Conservation (phyloP, 2,329 filamentous ascomycete genomes). For the Fusarium annulatum region DNA sequence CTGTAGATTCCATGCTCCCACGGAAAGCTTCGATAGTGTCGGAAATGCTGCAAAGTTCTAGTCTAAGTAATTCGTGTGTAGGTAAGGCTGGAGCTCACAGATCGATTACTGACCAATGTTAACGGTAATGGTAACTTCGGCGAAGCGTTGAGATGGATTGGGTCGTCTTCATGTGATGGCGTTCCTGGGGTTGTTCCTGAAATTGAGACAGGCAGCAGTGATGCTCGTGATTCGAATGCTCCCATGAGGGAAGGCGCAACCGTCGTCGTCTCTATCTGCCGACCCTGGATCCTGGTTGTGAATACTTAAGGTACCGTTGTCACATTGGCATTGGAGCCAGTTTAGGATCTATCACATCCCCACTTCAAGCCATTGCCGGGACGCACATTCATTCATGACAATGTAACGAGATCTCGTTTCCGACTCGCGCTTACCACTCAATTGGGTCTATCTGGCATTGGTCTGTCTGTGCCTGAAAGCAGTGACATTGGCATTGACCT, state of each 20-base stretch:
- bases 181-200: background rate
- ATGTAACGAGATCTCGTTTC: conserved; percentile 18
- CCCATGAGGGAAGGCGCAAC: conserved; percentile 3
- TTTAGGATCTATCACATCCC: conserved; percentile 11
- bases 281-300: conserved; percentile 32
- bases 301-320: background rate
- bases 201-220: background rate
- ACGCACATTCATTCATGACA: background rate
- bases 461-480: background rate
- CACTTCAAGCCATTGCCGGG: conserved; percentile 3
- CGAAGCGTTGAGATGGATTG: background rate
- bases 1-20: background rate
- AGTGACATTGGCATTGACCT: background rate
- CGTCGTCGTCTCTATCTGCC: conserved; percentile 25
- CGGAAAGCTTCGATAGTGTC: conserved; percentile 18
- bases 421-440: background rate
- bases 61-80: background rate
- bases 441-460: background rate
- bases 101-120: conserved; percentile 2
- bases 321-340: conserved; percentile 5
- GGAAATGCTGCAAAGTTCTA: background rate
- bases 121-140: background rate
- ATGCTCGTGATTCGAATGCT: background rate
- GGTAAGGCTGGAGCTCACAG: background rate
- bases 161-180: background rate